Conservation (phyloP, 208 protist species). For the Leishmania guyanensis region DNA sequence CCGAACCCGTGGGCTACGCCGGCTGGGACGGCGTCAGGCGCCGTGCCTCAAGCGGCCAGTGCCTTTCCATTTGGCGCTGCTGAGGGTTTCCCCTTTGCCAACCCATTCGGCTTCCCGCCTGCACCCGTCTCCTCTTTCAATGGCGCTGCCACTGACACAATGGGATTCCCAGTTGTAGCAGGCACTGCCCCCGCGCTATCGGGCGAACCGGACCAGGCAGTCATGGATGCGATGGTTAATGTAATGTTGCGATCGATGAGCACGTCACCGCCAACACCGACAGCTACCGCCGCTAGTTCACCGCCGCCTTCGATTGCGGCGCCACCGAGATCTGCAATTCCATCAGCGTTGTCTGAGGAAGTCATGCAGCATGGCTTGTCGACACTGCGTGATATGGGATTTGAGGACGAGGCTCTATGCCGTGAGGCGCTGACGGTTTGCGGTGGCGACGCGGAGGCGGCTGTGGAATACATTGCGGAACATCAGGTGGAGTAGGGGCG, state of each 20-base stretch:
- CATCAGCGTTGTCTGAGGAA: constrained; percentile 15
- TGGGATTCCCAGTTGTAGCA: neutral
- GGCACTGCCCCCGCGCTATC: neutral
- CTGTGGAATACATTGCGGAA: constrained; percentile 74
- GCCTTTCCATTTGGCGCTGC: neutral
- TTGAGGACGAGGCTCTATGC: constrained; percentile 72
- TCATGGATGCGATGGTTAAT: neutral
- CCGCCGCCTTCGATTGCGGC: neutral
- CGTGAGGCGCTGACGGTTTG: constrained; percentile 47
- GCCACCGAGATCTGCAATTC: neutral
- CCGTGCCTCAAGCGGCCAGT: neutral
- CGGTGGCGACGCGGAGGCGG: constrained; percentile 71
- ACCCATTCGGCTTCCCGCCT: neutral
- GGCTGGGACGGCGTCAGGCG: neutral
- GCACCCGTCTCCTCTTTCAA: neutral
- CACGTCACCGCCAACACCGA: neutral
- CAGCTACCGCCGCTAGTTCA: neutral
- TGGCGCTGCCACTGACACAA: neutral
- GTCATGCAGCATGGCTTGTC: constrained; percentile 10
- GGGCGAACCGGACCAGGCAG: neutral
- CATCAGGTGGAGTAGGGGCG: constrained; percentile 6
- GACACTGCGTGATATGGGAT: constrained; percentile 71
- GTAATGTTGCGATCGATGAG: constrained; percentile 5
- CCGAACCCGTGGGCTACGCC: constrained; percentile 54
- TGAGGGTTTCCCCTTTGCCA: neutral